Conservation (phyloP, 2,329 filamentous ascomycete species). For the Monosporascus sp. region DNA sequence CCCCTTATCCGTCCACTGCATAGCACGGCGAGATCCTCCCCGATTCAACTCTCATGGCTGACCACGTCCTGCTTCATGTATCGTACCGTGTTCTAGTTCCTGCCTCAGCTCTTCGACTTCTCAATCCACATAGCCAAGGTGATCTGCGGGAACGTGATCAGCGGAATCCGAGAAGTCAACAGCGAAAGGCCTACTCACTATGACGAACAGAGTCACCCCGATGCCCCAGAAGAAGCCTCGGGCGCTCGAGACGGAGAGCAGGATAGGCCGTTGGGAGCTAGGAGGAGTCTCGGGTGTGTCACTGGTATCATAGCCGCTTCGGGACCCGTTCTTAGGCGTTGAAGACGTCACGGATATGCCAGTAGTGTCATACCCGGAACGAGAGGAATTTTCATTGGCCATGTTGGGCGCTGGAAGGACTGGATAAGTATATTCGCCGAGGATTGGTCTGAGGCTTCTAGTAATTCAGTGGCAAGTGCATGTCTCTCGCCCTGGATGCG, state of each 20-base stretch:
- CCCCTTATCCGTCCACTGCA: no score
- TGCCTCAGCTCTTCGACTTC: not conserved
- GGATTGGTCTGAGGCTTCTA: no score
- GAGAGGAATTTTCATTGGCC: no score
- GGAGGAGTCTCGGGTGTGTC: not conserved
- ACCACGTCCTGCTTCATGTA: no score
- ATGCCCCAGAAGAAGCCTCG: not conserved
- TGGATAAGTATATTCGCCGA: no score
- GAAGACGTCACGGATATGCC: not conserved
- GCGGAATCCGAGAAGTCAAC: not conserved
- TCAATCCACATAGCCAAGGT: conserved; percentile 4
- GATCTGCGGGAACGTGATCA: conserved; percentile 1
- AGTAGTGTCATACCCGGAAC: no score
- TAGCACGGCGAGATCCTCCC: no score
- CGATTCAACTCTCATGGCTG: no score
- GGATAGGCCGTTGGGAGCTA: no score
- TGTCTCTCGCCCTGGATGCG: no score
- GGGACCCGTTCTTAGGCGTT: not conserved
- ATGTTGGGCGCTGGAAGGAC: no score
- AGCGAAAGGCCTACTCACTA: not conserved
- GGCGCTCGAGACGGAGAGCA: not conserved
- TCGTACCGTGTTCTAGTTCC: not conserved
- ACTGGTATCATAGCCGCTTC: conserved; percentile 8
- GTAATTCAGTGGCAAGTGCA: no score
- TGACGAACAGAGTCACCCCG: not conserved